Evolutionary conservation across 2,329 filamentous ascomycete genomes (phyloP).

Genomic region (Diaporthe batatas): DNA sequence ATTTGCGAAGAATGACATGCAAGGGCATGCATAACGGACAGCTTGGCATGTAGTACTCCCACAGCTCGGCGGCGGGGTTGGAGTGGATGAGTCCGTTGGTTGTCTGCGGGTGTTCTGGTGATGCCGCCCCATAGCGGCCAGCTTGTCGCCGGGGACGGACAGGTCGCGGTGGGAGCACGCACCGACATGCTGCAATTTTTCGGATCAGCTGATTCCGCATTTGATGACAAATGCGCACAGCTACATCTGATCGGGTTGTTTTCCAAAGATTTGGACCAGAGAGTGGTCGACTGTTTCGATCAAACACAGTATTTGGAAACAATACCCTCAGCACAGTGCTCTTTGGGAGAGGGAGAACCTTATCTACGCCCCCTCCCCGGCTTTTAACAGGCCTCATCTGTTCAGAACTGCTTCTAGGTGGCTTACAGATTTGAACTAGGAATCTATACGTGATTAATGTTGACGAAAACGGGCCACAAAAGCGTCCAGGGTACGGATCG

Average conservation of each 20-base stretch:
- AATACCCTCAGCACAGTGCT: too few species aligned
- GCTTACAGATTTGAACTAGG: background rate
- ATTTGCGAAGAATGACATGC: background rate
- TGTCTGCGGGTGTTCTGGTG: background rate
- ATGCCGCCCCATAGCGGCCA: background rate
- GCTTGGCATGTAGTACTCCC: constrained; percentile 20
- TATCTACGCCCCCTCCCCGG: too few species aligned
- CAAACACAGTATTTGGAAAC: too few species aligned
- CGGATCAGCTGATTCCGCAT: background rate
- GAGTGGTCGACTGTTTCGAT: too few species aligned
- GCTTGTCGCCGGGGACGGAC: background rate
- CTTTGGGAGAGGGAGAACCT: too few species aligned
- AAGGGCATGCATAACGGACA: background rate
- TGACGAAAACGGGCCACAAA: background rate
- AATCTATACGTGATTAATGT: background rate
- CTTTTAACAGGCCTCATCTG: background rate
- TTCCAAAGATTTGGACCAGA: background rate
- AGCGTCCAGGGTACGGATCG: background rate
- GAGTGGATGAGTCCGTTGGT: constrained; percentile 10
- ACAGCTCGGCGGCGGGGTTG: background rate
- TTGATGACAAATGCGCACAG: too few species aligned
- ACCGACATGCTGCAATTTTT: background rate
- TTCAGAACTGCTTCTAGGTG: background rate
- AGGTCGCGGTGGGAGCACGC: background rate
- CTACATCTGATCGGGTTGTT: background rate